Evolutionary conservation across 768 basidiomycete genomes (phyloP).

Genomic region (Candolleomyces efflorescens): DNA sequence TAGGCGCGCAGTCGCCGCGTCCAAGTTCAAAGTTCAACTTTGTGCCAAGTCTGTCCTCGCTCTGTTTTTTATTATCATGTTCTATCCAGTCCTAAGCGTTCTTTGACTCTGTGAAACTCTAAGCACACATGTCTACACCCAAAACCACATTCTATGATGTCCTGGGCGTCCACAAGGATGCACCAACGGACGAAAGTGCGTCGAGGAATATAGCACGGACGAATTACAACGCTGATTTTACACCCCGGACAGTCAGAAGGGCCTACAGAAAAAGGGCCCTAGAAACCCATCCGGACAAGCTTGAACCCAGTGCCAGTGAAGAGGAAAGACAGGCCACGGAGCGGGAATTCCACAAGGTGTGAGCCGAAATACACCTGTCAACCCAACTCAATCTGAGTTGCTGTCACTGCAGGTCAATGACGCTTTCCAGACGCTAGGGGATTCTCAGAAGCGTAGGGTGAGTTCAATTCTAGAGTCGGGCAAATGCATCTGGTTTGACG

Average conservation of each 20-base stretch:
- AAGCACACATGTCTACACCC: constrained; percentile 12
- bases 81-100: too few species aligned
- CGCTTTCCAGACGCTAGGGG: constrained; percentile 57
- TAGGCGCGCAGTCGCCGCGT: too few species aligned
- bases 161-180: constrained; percentile 40
- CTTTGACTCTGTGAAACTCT: too few species aligned
- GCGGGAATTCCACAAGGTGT: constrained; percentile 58
- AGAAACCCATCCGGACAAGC: constrained; percentile 73
- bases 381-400: neutral
- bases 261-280: constrained; percentile 65
- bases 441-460: constrained; percentile 53
- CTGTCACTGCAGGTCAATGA: constrained; percentile 46
- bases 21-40: too few species aligned
- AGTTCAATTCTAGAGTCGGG: constrained; percentile 8
- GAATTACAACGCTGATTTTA: neutral
- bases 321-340: constrained; percentile 51
- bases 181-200: constrained; percentile 51
- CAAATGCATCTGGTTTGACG: neutral
- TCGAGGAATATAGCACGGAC: constrained; percentile 4
- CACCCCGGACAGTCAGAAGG: constrained; percentile 46
- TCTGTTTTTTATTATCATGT: too few species aligned
- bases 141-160: constrained; percentile 32
- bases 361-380: constrained; percentile 5
- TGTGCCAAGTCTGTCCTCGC: too few species aligned
- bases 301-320: constrained; percentile 48